phyloP scores from a whole-genome alignment of 768 basidiomycete genomes.

The Tricholoma matsutake region DNA sequence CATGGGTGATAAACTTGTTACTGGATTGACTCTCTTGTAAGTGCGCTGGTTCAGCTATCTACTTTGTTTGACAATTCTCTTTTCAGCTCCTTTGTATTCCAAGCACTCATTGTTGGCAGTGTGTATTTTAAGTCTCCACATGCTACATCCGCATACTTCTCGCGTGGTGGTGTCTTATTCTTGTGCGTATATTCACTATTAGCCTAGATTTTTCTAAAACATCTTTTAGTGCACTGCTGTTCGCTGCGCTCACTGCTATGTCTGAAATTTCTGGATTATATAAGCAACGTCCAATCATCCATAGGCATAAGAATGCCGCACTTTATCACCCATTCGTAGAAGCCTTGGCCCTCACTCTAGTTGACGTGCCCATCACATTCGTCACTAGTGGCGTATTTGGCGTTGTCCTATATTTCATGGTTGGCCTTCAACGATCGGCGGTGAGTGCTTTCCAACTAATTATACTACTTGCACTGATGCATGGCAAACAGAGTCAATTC shows the following conservation, averaged over 20 bases:
- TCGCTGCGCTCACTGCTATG: slow-evolving; percentile 12
- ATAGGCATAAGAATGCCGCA: slow-evolving; percentile 53
- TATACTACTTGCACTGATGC: background rate
- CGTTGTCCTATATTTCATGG: slow-evolving; percentile 60
- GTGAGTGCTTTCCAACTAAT: slow-evolving; percentile 2
- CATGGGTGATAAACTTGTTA: slow-evolving; percentile 35
- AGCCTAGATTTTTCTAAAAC: slow-evolving; percentile 1
- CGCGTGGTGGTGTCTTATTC: slow-evolving; percentile 77
- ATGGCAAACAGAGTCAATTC: slow-evolving; percentile 41
- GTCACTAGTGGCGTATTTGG: slow-evolving; percentile 42
- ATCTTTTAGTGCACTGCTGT: slow-evolving; percentile 8
- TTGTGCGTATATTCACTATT: slow-evolving; percentile 42
- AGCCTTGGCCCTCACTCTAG: slow-evolving; percentile 51
- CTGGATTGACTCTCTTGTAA: slow-evolving; percentile 32
- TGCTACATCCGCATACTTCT: slow-evolving; percentile 61
- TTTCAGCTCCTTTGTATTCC: slow-evolving; percentile 41
- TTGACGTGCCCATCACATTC: slow-evolving; percentile 59
- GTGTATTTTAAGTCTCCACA: slow-evolving; percentile 59
- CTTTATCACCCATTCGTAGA: slow-evolving; percentile 41
- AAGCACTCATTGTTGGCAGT: slow-evolving; percentile 53
- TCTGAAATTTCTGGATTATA: slow-evolving; percentile 41
- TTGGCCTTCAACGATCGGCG: slow-evolving; percentile 52
- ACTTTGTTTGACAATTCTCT: background rate
- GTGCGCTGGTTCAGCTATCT: slow-evolving; percentile 3
- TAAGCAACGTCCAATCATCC: slow-evolving; percentile 56